phyloP scores from a whole-genome alignment of 2,329 filamentous ascomycete species.

The Neodidymelliopsis sp. region DNA sequence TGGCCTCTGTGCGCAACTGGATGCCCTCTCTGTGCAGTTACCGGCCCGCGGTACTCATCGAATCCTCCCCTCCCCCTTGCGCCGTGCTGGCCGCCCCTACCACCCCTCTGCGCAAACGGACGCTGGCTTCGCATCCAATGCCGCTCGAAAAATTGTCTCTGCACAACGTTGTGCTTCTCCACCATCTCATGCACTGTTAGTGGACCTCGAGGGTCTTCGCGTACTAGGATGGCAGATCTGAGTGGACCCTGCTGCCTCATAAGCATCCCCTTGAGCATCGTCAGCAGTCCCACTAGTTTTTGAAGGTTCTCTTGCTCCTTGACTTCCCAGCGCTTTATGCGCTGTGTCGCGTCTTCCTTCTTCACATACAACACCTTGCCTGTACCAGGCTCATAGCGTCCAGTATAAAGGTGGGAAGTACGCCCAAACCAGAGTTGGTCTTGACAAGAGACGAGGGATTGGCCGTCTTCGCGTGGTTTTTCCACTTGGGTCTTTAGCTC shows the following conservation, averaged over 20 bases:
- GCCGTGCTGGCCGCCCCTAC: not conserved
- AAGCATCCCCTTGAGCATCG: slow-evolving; percentile 19
- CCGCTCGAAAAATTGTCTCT: slow-evolving; percentile 19
- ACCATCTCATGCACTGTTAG: slow-evolving; percentile 27
- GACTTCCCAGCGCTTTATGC: slow-evolving; percentile 31
- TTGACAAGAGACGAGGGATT: slow-evolving; percentile 21
- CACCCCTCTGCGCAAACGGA: not conserved
- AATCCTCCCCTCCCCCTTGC: not conserved
- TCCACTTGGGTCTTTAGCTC: slow-evolving; percentile 36
- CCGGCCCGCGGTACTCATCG: not conserved
- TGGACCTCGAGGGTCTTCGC: slow-evolving; percentile 27
- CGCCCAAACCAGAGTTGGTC: slow-evolving; percentile 46
- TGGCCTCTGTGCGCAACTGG: not conserved
- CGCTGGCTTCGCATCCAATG: slow-evolving; percentile 22
- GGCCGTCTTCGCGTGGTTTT: slow-evolving; percentile 15
- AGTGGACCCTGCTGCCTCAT: slow-evolving; percentile 23
- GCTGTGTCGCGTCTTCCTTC: slow-evolving; percentile 25
- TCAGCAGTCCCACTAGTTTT: slow-evolving; percentile 33
- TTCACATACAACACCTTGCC: slow-evolving; percentile 24
- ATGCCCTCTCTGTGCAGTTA: not conserved
- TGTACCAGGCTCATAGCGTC: slow-evolving; percentile 23
- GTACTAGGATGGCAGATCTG: slow-evolving; percentile 23
- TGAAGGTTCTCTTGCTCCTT: slow-evolving; percentile 31
- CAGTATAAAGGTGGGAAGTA: slow-evolving; percentile 34
- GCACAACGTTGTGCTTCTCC: slow-evolving; percentile 17